Conservation (phyloP, 2,329 filamentous ascomycete species). For the Pseudogymnoascus destructans region DNA sequence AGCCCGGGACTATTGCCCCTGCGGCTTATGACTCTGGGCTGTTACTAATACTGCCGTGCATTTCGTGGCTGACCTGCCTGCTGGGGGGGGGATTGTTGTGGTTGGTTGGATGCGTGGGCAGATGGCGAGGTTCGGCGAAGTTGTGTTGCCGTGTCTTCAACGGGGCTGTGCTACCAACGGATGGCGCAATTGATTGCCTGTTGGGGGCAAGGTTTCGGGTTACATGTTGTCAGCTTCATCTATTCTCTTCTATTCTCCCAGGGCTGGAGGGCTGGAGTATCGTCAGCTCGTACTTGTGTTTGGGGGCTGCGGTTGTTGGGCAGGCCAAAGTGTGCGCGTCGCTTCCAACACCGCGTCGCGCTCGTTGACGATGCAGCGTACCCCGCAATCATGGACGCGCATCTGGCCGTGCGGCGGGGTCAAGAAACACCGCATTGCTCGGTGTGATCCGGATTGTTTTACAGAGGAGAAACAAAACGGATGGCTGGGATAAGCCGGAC, state of each 20-base stretch:
- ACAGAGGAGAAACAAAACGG: not conserved
- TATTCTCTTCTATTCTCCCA: constrained; percentile 2
- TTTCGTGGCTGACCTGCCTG: not conserved
- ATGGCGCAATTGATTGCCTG: not conserved
- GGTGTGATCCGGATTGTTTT: not conserved
- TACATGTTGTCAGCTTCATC: not conserved
- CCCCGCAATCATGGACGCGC: not conserved
- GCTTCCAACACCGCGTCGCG: not conserved
- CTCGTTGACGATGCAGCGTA: not conserved
- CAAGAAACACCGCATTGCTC: not conserved
- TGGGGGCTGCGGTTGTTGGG: not conserved
- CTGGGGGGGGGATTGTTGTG: not conserved
- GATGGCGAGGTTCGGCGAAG: not conserved
- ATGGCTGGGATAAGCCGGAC: constrained; percentile 2
- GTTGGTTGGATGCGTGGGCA: not conserved
- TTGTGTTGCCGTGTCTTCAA: not conserved
- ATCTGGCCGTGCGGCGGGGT: not conserved
- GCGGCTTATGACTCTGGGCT: not conserved
- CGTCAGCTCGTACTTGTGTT: not conserved
- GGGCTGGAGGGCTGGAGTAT: not conserved
- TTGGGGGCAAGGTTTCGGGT: not conserved
- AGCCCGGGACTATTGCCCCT: not conserved
- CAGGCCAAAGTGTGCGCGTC: not conserved
- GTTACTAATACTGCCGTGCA: not conserved
- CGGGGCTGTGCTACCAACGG: not conserved